These are phyloP conservation scores for Arachnomyces sp. DNA, from an alignment of 2,329 filamentous ascomycete species.

Conservation along the genomic window DNA sequence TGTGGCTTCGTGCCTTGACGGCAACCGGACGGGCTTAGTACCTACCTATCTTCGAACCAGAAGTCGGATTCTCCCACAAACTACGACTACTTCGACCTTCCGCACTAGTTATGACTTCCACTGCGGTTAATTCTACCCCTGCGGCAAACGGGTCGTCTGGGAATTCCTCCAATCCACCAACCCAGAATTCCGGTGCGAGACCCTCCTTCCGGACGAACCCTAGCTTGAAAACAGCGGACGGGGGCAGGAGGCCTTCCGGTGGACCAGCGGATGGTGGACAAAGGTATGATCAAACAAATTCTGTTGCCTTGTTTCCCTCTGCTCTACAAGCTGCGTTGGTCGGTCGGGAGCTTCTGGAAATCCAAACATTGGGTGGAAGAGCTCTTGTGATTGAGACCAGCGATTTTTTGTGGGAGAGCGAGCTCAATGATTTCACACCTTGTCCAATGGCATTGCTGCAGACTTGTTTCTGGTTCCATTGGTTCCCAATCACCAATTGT, in stretches of 20 bases:
- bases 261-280: slow-evolving; percentile 47
- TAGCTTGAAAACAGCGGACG: slow-evolving; percentile 43
- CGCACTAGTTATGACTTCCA: slow-evolving; percentile 32
- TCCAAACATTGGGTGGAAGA: too few species aligned
- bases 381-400: too few species aligned
- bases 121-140: slow-evolving; percentile 26
- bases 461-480: too few species aligned
- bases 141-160: slow-evolving; percentile 29
- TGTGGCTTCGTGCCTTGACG: too few species aligned
- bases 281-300: slow-evolving; percentile 38
- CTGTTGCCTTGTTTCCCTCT: slow-evolving; percentile 5
- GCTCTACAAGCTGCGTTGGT: slow-evolving; percentile 1
- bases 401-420: too few species aligned
- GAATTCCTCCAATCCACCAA: slow-evolving; percentile 30
- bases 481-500: slow-evolving; percentile 4
- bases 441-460: slow-evolving; percentile 2
- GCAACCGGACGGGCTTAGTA: too few species aligned
- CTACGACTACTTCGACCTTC: slow-evolving; percentile 28
- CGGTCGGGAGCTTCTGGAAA: too few species aligned
- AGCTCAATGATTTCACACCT: too few species aligned
- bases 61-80: slow-evolving; percentile 7
- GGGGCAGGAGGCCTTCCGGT: slow-evolving; percentile 46
- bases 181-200: slow-evolving; percentile 31
- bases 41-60: too few species aligned
- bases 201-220: slow-evolving; percentile 44